Base-by-base conservation (phyloP, 2,329 filamentous ascomycete species). In the Trichophyton simii region DNA sequence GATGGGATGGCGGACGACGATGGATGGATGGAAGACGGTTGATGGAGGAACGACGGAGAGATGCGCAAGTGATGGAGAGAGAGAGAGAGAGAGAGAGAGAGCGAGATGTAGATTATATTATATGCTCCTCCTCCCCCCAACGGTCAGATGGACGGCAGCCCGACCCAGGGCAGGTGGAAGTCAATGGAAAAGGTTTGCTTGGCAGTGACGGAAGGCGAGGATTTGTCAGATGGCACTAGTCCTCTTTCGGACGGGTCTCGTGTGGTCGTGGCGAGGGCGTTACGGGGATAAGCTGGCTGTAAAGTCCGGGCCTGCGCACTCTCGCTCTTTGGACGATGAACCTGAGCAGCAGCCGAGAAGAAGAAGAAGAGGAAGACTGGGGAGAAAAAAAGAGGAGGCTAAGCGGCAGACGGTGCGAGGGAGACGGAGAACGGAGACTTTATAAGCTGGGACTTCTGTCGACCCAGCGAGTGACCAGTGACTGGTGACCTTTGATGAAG, bases 301-400 rank as follows among this genome's bases (percentile, higher is more conserved):
- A 38, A 48, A 42, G 42, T 25, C 20, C 25, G 59, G 28, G 44
- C 11, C 22, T 18, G 31, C 48, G 60, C 48, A 41, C 34, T 57
- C 55, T 41, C 22, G 11, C 34, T 38, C 34, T 38, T 5, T 2
- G 22, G 22, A 22, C 22, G 57, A 1, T 28, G 25, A 44, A 34
- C 48, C 48, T 22, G 22, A 22, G 22, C 22, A 22, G 18, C 18
- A 63, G 60, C 61, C 2, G 22, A 64, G 57, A 59, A 59, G 42
- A 54, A 36, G 59, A 36, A 18, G 18, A 18, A 18, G 18, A 18
- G 1, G 18, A 52, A 28, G 36, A 44, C 57, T 46, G 44, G 61
- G 34, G 50, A 46, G 38, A 36, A 42, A 60, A 28, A 44, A 25
- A 54, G 48, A 58, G 42, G 34, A 18, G 22, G 34, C n/a, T 22